Evolutionary conservation across 768 basidiomycete species (phyloP).

Genomic region (Paxillus ammoniavirescens): DNA sequence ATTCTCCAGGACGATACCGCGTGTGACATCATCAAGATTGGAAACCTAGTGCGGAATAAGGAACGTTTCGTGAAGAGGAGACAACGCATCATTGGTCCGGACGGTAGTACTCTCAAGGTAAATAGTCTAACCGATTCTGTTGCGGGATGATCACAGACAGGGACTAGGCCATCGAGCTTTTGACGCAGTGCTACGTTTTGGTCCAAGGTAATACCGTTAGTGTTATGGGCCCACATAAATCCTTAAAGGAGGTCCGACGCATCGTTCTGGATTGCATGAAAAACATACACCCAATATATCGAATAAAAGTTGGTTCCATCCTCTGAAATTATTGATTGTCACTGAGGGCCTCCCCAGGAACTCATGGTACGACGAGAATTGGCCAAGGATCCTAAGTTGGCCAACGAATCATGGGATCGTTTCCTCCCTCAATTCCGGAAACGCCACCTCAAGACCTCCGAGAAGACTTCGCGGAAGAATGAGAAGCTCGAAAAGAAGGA

Average conservation of each 20-base stretch:
- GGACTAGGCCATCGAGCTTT: conserved; percentile 86
- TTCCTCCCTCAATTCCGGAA: conserved; percentile 97
- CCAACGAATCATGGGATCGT: conserved; percentile 92
- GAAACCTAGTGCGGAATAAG: conserved; percentile 90
- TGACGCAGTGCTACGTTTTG: conserved; percentile 95
- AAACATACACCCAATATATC: conserved; percentile 98
- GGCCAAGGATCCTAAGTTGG: conserved; percentile 96
- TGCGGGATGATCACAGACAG: conserved; percentile 4
- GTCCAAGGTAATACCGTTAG: conserved; percentile 99
- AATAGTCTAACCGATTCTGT: neutral
- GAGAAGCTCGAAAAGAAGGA: conserved; percentile 60
- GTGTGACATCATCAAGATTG: conserved; percentile 98
- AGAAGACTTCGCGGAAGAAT: conserved; percentile 92
- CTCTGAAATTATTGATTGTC: neutral
- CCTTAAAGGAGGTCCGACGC: conserved; percentile 91
- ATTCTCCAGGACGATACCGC: conserved; percentile 86
- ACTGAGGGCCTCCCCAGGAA: conserved; percentile 52
- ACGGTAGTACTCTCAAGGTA: conserved; percentile 96
- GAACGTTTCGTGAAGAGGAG: conserved; percentile 95
- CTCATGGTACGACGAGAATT: conserved; percentile 98
- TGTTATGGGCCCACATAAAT: conserved; percentile 95
- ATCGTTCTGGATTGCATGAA: conserved; percentile 99
- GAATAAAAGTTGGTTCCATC: conserved; percentile 74
- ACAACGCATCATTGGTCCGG: conserved; percentile 95
- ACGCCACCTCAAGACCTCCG: conserved; percentile 87